Base-by-base conservation (phyloP, 2,329 filamentous ascomycete genomes). In the Peltaster fructicola region DNA sequence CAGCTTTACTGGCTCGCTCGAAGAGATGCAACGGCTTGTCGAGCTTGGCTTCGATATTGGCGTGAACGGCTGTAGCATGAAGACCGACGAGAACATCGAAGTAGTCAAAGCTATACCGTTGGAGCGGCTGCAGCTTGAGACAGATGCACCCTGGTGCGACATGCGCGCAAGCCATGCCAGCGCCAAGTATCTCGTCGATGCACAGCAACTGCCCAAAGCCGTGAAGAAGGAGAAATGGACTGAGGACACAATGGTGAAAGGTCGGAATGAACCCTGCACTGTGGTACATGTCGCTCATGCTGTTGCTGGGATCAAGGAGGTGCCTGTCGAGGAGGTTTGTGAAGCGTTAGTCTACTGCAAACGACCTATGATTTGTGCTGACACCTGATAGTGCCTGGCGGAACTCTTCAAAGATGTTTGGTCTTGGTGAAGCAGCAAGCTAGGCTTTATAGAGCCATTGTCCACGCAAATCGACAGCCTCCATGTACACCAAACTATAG, bases 191-290 rank as follows among this genome's bases (percentile, higher is more conserved):
- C 51, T 77, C 35, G 59, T 69, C 4, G 73, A 73, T 25, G 68
- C 77, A 2, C 73, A 75, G 0, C 62, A 70, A 25, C 56, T 80
- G 16, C 88, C 74, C 39, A 90, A 78, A 52, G 63, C 73, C 4
- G 76, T 93, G 15, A 98, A 95, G 62, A 95, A 92, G 56, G 88
- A 98, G 56, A 91, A 79, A 50, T 98, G 82, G 75, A 66, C 68
- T 21, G 70, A 79, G 41, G 85, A 84, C 0, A 64, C 63, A 19
- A 85, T 93, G 78, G 68, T 98, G 26, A 98, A 95, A 55, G 81
- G 85, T 1, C 68, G 88, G 31, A 98, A 98, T 46, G 88, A 98
- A 52, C 80, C 85, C 7, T 84, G 76, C 40, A 75, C 68, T 26
- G 93, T 98, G 36, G 70, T 74, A 35, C 71, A 75, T 26, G 78